Conservation (phyloP, 768 basidiomycete species). For the Mrakia hoshinonis region DNA sequence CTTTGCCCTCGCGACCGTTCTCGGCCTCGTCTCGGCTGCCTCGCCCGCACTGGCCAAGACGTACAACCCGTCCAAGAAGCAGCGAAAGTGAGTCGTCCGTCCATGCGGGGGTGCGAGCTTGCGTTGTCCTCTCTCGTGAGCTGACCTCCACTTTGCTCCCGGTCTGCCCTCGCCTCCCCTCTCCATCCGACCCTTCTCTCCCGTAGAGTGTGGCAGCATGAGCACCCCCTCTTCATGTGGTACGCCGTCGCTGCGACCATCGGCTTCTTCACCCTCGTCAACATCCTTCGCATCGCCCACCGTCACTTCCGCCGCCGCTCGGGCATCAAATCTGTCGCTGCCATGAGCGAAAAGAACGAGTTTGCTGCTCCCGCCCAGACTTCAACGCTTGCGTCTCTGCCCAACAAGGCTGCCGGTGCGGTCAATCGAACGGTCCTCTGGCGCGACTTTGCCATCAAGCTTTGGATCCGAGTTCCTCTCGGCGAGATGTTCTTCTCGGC, state of each 20-base stretch:
- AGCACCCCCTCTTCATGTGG: constrained; percentile 19
- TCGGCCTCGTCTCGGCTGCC: no score
- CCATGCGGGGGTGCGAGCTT: neutral
- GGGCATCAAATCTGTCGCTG: neutral
- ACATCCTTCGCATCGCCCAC: neutral
- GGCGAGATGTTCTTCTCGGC: constrained; percentile 48
- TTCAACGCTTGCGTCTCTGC: neutral
- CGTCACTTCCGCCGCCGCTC: constrained; percentile 4
- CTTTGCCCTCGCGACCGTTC: no score
- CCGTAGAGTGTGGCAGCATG: constrained; percentile 2
- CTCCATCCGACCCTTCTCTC: neutral
- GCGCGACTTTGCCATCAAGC: constrained; percentile 15
- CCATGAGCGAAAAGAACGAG: constrained; percentile 10
- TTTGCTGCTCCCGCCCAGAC: neutral
- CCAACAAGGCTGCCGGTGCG: neutral
- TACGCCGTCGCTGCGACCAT: constrained; percentile 5
- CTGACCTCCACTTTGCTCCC: neutral
- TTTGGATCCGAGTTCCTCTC: constrained; percentile 36
- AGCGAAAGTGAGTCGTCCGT: constrained; percentile 13
- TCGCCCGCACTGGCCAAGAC: neutral
- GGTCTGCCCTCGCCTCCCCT: neutral
- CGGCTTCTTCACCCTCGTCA: constrained; percentile 21
- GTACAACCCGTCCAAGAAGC: neutral
- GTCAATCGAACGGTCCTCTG: constrained; percentile 3
- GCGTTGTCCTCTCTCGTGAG: neutral